Base-by-base conservation (phyloP, 2,329 filamentous ascomycete species). In the Ophiostoma fasciatum region DNA sequence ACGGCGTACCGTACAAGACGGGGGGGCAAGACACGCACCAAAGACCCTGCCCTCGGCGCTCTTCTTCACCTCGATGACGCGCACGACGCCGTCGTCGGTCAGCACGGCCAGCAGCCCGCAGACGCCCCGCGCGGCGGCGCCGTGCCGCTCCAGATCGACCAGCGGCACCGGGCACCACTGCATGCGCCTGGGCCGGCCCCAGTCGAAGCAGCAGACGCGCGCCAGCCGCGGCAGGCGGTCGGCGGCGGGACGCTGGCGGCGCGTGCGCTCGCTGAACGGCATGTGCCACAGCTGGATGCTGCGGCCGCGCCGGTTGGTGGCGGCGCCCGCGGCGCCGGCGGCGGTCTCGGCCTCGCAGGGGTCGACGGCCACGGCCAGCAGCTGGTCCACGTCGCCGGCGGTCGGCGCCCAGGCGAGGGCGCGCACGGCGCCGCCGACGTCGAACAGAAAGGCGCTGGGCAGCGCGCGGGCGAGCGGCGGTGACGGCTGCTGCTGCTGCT, bases 281-380 rank as follows among this genome's bases (percentile, higher is more conserved):
- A 72, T 59, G 34, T 58, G 60, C 64, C 70, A 71, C 17, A 74
- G 48, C 48, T 74, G 69, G 9, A 74, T 52, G 12, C 55, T 54
- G 6, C 67, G n/a, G n/a, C n/a, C n/a, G n/a, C n/a, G n/a, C n/a
- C n/a, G n/a, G n/a, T n/a, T n/a, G n/a, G n/a, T n/a, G n/a, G n/a
- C n/a, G n/a, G n/a, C n/a, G n/a, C n/a, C n/a, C n/a, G n/a, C n/a
- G n/a, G n/a, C n/a, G n/a, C n/a, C n/a, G n/a, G n/a, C n/a, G n/a
- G n/a, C n/a, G n/a, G n/a, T n/a, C n/a, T n/a, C n/a, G n/a, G n/a
- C n/a, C n/a, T n/a, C n/a, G n/a, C n/a, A n/a, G n/a, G 70, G 68
- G 7, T 64, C 53, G 4, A 68, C 56, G 1, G 66, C 62, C 21
- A 74, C 47, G 3, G 68, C 68, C 8, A 74, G 59, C 19, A 69